These are phyloP conservation scores for Cryomyces minteri DNA, from an alignment of 495 filamentous ascomycete species.

Conservation along the genomic window DNA sequence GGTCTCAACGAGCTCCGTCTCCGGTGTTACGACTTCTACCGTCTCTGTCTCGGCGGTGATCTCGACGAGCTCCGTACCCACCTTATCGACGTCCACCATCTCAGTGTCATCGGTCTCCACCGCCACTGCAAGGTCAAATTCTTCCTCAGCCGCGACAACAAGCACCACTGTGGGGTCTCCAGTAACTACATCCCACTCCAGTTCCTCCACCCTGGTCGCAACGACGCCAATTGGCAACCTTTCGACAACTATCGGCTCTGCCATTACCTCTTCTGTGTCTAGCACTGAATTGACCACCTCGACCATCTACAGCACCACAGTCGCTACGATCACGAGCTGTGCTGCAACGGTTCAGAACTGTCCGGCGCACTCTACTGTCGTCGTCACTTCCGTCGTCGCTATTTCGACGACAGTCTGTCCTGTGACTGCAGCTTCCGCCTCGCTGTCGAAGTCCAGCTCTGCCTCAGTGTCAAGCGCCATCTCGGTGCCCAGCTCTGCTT, in stretches of 20 bases:
- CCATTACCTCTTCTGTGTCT: conserved; percentile 8
- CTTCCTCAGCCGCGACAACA: background rate
- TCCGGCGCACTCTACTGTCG: conserved; percentile 13
- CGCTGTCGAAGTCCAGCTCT: background rate
- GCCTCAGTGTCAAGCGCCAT: background rate
- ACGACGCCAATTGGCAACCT: background rate
- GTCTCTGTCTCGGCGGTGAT: background rate
- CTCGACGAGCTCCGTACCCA: background rate
- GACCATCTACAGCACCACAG: conserved; percentile 19
- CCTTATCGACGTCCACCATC: background rate
- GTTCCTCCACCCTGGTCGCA: too few species aligned
- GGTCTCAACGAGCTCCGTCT: background rate
- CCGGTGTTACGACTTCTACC: background rate
- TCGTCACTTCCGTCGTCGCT: background rate
- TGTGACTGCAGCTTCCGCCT: background rate
- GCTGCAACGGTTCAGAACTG: conserved; percentile 13
- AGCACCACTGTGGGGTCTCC: background rate
- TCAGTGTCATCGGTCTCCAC: background rate
- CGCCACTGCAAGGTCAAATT: background rate
- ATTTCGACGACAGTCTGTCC: background rate
- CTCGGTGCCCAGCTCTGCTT: background rate
- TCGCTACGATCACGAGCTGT: conserved; percentile 16
- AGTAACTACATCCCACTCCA: background rate
- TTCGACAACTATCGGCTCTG: conserved; percentile 5
- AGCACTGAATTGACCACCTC: conserved; percentile 12